phyloP scores from a whole-genome alignment of 768 basidiomycete genomes.

The Macrolepiota fuliginosa region DNA sequence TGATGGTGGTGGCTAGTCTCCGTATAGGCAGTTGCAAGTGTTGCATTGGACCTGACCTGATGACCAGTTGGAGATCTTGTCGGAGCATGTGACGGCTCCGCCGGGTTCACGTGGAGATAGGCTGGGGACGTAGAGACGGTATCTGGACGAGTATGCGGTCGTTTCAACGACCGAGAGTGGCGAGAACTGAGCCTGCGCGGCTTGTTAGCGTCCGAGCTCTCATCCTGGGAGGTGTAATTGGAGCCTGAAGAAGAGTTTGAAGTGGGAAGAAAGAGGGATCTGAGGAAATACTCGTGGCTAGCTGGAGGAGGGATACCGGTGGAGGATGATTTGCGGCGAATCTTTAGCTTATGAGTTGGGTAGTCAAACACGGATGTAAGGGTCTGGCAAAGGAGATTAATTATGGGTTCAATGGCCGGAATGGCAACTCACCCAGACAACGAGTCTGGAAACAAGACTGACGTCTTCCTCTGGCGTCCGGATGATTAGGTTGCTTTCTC shows the following conservation, averaged over 20 bases:
- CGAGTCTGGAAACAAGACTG: conserved; percentile 53
- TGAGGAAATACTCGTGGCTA: conserved; percentile 20
- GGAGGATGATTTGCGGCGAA: conserved; percentile 26
- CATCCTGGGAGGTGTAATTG: conserved; percentile 21
- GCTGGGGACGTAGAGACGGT: background rate
- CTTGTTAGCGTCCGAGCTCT: conserved; percentile 18
- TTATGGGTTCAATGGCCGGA: background rate
- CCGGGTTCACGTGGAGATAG: background rate
- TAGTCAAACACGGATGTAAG: conserved; percentile 59
- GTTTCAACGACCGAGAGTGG: conserved; percentile 9
- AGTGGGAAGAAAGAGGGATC: conserved; percentile 27
- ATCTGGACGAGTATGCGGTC: conserved; percentile 8
- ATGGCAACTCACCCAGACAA: conserved; percentile 47
- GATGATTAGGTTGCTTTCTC: conserved; percentile 62
- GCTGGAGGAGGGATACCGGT: conserved; percentile 4
- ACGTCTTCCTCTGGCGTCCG: conserved; percentile 67
- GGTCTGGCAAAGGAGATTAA: conserved; percentile 38
- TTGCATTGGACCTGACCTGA: background rate
- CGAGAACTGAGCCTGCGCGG: conserved; percentile 9
- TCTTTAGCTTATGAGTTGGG: conserved; percentile 54
- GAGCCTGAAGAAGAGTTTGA: conserved; percentile 14
- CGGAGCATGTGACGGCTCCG: background rate
- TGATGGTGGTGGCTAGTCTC: conserved; percentile 13
- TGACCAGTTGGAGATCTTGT: conserved; percentile 1
- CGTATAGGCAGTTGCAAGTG: background rate